phyloP scores from a whole-genome alignment of 2,329 filamentous ascomycete genomes.

The Zasmidium cellare region DNA sequence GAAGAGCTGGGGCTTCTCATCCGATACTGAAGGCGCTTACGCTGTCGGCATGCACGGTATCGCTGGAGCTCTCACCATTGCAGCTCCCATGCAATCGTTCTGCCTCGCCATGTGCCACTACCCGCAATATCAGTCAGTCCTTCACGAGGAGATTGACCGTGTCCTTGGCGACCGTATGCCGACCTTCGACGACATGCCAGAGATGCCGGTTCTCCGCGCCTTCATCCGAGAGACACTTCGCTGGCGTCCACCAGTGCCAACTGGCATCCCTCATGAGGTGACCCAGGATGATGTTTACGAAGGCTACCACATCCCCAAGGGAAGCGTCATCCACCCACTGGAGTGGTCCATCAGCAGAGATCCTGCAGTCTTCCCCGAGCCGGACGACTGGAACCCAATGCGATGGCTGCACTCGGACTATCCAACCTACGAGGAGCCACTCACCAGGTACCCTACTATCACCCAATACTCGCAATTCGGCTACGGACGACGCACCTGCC shows the following conservation, averaged over 20 bases:
- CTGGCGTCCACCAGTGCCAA: conserved; percentile 58
- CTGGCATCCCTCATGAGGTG: conserved; percentile 29
- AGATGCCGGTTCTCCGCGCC: conserved; percentile 56
- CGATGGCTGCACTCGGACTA: conserved; percentile 54
- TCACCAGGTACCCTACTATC: conserved; percentile 53
- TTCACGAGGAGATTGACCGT: conserved; percentile 59
- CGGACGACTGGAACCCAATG: conserved; percentile 40
- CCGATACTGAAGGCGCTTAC: conserved; percentile 47
- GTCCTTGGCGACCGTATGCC: conserved; percentile 60
- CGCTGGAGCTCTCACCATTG: conserved; percentile 48
- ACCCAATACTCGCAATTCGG: conserved; percentile 57
- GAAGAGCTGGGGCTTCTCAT: conserved; percentile 42
- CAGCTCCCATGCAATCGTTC: conserved; percentile 49
- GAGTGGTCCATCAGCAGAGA: conserved; percentile 37
- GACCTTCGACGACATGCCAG: conserved; percentile 50
- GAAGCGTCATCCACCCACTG: conserved; percentile 37
- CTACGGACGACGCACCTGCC: conserved; percentile 43
- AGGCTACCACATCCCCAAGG: conserved; percentile 33
- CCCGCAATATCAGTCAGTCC: conserved; percentile 40
- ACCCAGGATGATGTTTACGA: conserved; percentile 32
- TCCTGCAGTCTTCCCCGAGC: conserved; percentile 5
- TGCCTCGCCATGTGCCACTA: conserved; percentile 48
- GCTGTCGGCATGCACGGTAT: conserved; percentile 51
- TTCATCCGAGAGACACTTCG: conserved; percentile 59
- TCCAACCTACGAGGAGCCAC: conserved; percentile 54